A percentile compares a stretch with the other conserved stretches of the same genome.
These are phyloP conservation scores for Neopestalotiopsis sp. DNA, from an alignment of 2,329 filamentous ascomycete species.

Conservation along the genomic window DNA sequence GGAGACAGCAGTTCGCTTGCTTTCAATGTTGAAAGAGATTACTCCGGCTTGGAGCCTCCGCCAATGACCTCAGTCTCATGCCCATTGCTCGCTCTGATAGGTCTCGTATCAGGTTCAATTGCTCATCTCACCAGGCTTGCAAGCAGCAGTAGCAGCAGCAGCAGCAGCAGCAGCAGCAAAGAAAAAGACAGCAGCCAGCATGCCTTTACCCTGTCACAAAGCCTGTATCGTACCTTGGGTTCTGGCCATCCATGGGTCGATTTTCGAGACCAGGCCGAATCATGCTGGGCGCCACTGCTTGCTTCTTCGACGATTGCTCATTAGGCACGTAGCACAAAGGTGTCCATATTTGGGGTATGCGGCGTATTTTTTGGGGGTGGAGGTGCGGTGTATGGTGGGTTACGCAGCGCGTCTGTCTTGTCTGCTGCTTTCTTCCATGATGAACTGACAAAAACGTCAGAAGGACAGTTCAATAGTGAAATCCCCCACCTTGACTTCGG, in stretches of 20 bases:
- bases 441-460: background rate
- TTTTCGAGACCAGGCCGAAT: slow-evolving; percentile 2
- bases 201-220: background rate
- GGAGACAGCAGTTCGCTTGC: background rate
- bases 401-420: background rate
- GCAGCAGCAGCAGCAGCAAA: background rate
- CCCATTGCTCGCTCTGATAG: background rate
- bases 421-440: background rate
- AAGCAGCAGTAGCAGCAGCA: background rate
- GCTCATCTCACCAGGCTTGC: background rate
- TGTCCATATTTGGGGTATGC: background rate
- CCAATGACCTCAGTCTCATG: too few relatives aligned
- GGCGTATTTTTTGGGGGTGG: background rate
- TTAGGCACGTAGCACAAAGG: background rate
- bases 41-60: too few relatives aligned
- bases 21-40: background rate
- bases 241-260: slow-evolving; percentile 2
- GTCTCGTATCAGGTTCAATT: background rate
- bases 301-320: background rate
- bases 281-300: slow-evolving; percentile 1
- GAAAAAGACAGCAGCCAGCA: too few relatives aligned
- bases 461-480: background rate
- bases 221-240: slow-evolving; percentile 3
- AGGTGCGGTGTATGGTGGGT: background rate
- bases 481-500: too few relatives aligned